Evolutionary conservation across 306 rosid genomes (phyloP).

Genomic region (Sophora flavescens): DNA sequence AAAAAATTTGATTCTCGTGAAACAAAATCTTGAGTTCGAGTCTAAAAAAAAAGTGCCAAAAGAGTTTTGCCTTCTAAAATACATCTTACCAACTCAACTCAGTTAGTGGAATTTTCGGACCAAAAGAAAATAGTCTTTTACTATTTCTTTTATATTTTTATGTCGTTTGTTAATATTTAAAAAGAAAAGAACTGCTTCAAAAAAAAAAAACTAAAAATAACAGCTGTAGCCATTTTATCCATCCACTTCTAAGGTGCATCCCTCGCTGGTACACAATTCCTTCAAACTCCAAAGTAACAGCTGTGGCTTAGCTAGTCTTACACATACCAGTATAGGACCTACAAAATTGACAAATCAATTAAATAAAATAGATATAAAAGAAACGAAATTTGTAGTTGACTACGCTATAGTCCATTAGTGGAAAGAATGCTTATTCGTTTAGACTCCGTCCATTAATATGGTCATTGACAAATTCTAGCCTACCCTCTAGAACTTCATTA

Average conservation of each 20-base stretch:
- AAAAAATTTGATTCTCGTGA: too few relatives aligned
- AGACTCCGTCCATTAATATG: background rate
- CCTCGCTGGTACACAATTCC: background rate
- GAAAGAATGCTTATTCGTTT: conserved; percentile 25
- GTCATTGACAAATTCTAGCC: conserved; percentile 23
- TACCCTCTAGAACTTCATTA: conserved; percentile 13
- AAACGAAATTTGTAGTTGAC: conserved; percentile 5
- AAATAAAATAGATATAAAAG: background rate
- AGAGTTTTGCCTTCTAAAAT: too few relatives aligned
- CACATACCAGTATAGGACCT: conserved; percentile 26
- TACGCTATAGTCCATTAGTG: background rate
- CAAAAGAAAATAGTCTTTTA: too few relatives aligned
- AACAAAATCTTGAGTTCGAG: too few relatives aligned
- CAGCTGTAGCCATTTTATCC: too few relatives aligned
- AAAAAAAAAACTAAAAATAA: too few relatives aligned
- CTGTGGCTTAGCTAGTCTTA: background rate
- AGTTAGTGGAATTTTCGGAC: too few relatives aligned
- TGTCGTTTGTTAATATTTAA: too few relatives aligned
- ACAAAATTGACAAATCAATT: conserved; percentile 33
- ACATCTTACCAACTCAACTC: too few relatives aligned
- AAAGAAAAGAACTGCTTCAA: too few relatives aligned
- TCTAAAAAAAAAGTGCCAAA: too few relatives aligned
- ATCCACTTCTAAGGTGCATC: background rate
- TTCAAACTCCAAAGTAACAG: background rate
- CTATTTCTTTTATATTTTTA: too few relatives aligned